These are phyloP conservation scores for Teratosphaeria destructans DNA, from an alignment of 2,329 filamentous ascomycete genomes.

Conservation along the genomic window DNA sequence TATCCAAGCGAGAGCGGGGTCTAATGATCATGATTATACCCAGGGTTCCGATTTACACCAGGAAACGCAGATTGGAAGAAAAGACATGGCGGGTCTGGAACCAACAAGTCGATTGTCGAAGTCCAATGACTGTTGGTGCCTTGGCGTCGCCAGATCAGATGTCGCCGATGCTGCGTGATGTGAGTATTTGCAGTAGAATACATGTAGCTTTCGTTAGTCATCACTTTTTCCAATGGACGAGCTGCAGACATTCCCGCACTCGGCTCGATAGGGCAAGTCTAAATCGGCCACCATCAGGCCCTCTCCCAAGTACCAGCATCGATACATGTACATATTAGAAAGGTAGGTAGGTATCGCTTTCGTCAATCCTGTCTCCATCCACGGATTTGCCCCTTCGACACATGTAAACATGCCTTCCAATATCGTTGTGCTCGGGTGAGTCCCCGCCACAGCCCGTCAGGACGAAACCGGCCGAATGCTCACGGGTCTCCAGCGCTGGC, in stretches of 20 bases:
- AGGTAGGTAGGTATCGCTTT: background rate
- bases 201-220: background rate
- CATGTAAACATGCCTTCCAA: slow-evolving; percentile 17
- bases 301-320: background rate
- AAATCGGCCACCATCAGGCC: background rate
- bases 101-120: background rate
- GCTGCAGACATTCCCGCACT: background rate
- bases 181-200: background rate
- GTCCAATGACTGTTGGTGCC: background rate
- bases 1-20: background rate
- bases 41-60: background rate
- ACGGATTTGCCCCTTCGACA: background rate
- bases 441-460: slow-evolving; percentile 1
- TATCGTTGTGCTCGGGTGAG: slow-evolving; percentile 41
- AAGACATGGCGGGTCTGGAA: background rate
- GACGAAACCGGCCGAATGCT: slow-evolving; percentile 1
- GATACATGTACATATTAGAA: background rate
- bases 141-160: background rate
- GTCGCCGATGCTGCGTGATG: background rate
- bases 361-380: background rate
- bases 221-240: background rate
- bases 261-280: background rate
- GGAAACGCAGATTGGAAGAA: background rate
- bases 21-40: background rate
- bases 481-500: slow-evolving; percentile 37